Evolutionary conservation across 176 grass and related monocot genomes (phyloP).

Genomic region (Canna indica): DNA sequence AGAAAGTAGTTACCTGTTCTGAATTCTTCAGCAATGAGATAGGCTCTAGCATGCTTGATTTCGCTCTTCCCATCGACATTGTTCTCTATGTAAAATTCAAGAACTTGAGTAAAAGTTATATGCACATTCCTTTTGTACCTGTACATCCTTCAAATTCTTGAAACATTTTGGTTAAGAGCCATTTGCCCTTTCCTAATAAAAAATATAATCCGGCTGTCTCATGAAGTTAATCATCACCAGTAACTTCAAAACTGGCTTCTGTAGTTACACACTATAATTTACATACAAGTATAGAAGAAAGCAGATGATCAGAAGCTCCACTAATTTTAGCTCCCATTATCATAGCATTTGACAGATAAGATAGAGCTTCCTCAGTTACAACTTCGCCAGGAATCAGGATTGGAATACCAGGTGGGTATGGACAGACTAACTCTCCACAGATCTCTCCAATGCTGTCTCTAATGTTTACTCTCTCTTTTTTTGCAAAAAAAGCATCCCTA

Average conservation of each 20-base stretch:
- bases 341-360: constrained; percentile 41
- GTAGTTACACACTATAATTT: constrained; percentile 23
- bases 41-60: too few species aligned
- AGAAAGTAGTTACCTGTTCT: too few species aligned
- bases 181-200: too few species aligned
- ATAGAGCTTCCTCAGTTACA: constrained; percentile 44
- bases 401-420: constrained; percentile 77
- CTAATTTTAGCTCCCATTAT: constrained; percentile 47
- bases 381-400: constrained; percentile 71
- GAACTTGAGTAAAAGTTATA: too few species aligned
- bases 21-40: too few species aligned
- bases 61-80: too few species aligned
- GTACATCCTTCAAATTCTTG: too few species aligned
- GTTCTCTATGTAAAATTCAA: too few species aligned
- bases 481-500: constrained; percentile 68
- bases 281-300: constrained; percentile 62
- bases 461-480: constrained; percentile 44
- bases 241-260: neutral
- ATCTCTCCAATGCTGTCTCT: constrained; percentile 63
- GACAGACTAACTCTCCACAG: constrained; percentile 76
- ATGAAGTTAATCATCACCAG: too few species aligned
- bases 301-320: constrained; percentile 49
- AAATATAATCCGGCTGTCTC: too few species aligned
- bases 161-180: too few species aligned
- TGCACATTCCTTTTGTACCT: too few species aligned